Conservation (phyloP, 257 asterid species). For the Forsythia suspensa region DNA sequence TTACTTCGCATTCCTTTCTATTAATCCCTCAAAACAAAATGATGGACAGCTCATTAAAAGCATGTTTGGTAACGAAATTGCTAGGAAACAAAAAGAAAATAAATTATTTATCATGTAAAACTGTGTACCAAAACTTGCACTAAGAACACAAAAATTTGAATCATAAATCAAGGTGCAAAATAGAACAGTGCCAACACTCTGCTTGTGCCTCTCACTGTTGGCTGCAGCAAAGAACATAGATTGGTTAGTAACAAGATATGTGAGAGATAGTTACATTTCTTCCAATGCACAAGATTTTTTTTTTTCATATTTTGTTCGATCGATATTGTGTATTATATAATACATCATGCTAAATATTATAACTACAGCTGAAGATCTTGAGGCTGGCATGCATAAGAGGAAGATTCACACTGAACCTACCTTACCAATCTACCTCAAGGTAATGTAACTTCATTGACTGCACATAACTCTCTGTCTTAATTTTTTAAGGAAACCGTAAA, state of each 20-base stretch:
- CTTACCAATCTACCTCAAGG: conserved; percentile 89
- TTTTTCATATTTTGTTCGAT: not conserved
- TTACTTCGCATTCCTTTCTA: too few species aligned
- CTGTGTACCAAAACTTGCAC: too few species aligned
- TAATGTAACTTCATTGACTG: conserved; percentile 19
- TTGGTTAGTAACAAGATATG: not conserved
- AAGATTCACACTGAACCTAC: conserved; percentile 81
- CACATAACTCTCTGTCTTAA: not conserved
- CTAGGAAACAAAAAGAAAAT: too few species aligned
- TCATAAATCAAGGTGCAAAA: too few species aligned
- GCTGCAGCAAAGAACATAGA: too few species aligned
- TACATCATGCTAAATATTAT: conserved; percentile 10
- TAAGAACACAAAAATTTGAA: too few species aligned
- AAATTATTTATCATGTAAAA: too few species aligned
- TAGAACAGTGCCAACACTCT: too few species aligned
- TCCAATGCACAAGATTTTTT: not conserved
- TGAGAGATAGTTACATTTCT: not conserved
- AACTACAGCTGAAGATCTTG: conserved; percentile 79
- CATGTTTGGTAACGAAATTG: too few species aligned
- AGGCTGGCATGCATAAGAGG: conserved; percentile 73
- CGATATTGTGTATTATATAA: not conserved
- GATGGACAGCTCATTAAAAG: too few species aligned
- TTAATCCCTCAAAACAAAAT: too few species aligned
- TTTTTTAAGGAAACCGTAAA: not conserved
- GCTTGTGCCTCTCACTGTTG: too few species aligned